These are phyloP conservation scores for Suhomyces coccinellae DNA, from an alignment of 1,139 yeast genomes.

Conservation along the genomic window DNA sequence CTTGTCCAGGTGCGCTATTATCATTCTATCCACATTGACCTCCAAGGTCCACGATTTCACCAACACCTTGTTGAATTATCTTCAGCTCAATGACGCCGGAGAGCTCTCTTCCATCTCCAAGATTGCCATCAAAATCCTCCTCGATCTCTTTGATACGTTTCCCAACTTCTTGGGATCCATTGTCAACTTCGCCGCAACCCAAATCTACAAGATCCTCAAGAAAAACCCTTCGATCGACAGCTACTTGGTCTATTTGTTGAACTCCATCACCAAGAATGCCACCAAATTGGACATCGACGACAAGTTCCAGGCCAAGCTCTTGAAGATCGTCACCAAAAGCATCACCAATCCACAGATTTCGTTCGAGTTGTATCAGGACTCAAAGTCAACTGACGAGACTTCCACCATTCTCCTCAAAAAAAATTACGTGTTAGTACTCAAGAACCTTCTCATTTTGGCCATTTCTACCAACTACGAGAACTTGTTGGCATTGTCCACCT, in stretches of 20 bases:
- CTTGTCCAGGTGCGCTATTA: slow-evolving; percentile 31
- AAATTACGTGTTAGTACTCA: slow-evolving; percentile 35
- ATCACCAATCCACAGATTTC: slow-evolving; percentile 21
- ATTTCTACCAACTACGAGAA: slow-evolving; percentile 41
- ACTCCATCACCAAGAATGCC: slow-evolving; percentile 38
- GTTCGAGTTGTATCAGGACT: slow-evolving; percentile 21
- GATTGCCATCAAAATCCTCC: slow-evolving; percentile 34
- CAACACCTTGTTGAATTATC: slow-evolving; percentile 35
- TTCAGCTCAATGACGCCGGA: slow-evolving; percentile 20
- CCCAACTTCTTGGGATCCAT: slow-evolving; percentile 43
- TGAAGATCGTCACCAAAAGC: slow-evolving; percentile 35
- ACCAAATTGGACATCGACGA: slow-evolving; percentile 44
- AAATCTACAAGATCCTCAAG: slow-evolving; percentile 43
- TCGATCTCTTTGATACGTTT: slow-evolving; percentile 40
- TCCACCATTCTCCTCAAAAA: slow-evolving; percentile 32
- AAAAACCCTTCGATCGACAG: slow-evolving; percentile 32
- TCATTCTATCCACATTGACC: slow-evolving; percentile 33
- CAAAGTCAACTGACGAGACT: slow-evolving; percentile 16
- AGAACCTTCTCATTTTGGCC: slow-evolving; percentile 35
- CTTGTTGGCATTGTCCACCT: slow-evolving; percentile 34
- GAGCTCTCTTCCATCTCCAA: slow-evolving; percentile 23
- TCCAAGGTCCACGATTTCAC: slow-evolving; percentile 43
- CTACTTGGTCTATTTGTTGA: slow-evolving; percentile 35
- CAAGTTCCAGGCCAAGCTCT: slow-evolving; percentile 38
- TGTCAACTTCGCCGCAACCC: slow-evolving; percentile 35